Evolutionary conservation across 2,329 filamentous ascomycete species (phyloP), one percentile per base, ranked within the genome.

Genomic region (Exophiala mesophila): DNA sequence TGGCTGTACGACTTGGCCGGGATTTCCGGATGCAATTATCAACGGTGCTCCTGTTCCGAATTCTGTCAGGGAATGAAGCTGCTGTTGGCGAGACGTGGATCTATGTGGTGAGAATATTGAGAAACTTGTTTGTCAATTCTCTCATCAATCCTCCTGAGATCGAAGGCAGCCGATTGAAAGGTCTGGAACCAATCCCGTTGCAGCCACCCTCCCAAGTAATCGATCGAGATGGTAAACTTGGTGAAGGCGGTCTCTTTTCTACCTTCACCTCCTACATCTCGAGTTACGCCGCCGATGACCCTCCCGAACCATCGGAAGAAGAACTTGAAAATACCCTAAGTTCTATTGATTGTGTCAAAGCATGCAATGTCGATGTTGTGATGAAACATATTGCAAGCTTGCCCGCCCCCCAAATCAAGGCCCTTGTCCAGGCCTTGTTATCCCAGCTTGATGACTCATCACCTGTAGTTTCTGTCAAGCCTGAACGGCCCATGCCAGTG

Each of bases 201-300:
- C 90, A 96, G 58, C 87, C 80, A 9, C 89, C 92, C 2, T 92
- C 88, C 7, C 89, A 96, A 59, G 79, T 97, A 36, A 89, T 98
- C 52, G 92, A 97, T 61, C 81, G 90, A 43, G 88, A 82, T 43
- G 75, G 85, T 30, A 85, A 87, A 51, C 73, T 82, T 23, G 78
- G 74, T 44, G 92, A 98, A 19, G 81, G 82, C 2, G 88, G 92
- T 4, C 77, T 98, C 36, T 88, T 98, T 61, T 95, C 89, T 3
- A 88, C 90, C 1, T 87, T 98, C 57, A 94, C 90, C 1, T 94
- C 86, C 4, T 98, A 97, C 58, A 88, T 98, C 21, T 94, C 89
- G n/a, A 97, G 90, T 63, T 97, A 98, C 62, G 92, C 94, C 30
- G 94, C 92, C 8, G 92, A 97, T 63, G 92, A 98, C 59, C 92